phyloP scores from a whole-genome alignment of 495 filamentous ascomycete species.

The Aspergillus bertholletiae region DNA sequence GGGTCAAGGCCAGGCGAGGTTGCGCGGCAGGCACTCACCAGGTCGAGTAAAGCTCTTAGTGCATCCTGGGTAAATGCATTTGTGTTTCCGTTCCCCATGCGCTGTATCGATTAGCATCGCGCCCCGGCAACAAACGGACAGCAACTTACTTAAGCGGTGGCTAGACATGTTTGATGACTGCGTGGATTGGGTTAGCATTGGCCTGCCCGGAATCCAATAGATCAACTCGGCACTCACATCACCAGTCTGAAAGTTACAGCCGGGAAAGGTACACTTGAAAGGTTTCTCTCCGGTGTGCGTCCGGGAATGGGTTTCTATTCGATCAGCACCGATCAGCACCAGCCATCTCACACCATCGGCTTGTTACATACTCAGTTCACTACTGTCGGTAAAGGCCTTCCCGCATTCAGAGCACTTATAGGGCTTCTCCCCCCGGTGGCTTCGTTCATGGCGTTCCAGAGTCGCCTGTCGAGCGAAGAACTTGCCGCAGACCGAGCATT shows the following conservation, averaged over 20 bases:
- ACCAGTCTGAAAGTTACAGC: conserved; percentile 45
- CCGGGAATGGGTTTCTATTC: conserved; percentile 48
- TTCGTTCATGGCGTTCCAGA: conserved; percentile 48
- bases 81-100: conserved; percentile 46
- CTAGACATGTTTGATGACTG: conserved; percentile 51
- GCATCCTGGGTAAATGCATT: conserved; percentile 40
- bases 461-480: conserved; percentile 45
- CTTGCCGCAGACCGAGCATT: conserved; percentile 45
- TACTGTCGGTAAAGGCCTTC: conserved; percentile 47
- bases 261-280: conserved; percentile 47
- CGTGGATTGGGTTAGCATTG: conserved; percentile 1
- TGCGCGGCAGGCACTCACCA: conserved; percentile 25
- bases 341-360: no score
- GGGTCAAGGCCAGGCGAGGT: background rate
- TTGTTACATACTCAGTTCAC: conserved; percentile 42
- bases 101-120: conserved; percentile 24
- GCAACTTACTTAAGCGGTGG: conserved; percentile 38
- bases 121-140: background rate
- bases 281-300: conserved; percentile 52
- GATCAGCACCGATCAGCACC: conserved; percentile 7
- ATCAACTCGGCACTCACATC: conserved; percentile 35
- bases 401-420: conserved; percentile 43
- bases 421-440: conserved; percentile 51
- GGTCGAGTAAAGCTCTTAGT: conserved; percentile 47
- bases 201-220: background rate